A percentile compares a stretch with the other conserved stretches of the same genome.
phyloP scores from a whole-genome alignment of 768 basidiomycete species.

The Leucocoprinus leucothites region DNA sequence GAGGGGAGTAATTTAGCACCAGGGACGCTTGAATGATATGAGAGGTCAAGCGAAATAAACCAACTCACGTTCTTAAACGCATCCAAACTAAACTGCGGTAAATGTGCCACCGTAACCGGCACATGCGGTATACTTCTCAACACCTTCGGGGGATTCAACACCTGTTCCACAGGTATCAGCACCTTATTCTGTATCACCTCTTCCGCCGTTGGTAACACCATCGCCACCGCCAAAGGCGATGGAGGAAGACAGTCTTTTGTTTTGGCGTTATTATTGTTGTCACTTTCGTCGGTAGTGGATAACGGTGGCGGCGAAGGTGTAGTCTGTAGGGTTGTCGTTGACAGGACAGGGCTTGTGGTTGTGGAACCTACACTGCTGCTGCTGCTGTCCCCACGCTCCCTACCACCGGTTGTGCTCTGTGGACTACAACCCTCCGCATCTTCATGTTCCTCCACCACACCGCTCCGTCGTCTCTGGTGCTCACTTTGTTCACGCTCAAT shows the following conservation, averaged over 20 bases:
- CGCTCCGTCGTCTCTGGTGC: conserved; percentile 29
- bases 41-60: not conserved
- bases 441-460: conserved; percentile 2
- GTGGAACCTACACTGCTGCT: conserved; percentile 44
- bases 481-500: conserved; percentile 31
- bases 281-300: conserved; percentile 25
- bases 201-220: not conserved
- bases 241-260: not conserved
- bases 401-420: conserved; percentile 9
- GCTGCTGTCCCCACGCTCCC: conserved; percentile 16
- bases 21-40: conserved; percentile 6
- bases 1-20: too few species aligned
- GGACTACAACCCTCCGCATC: conserved; percentile 11
- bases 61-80: conserved; percentile 49
- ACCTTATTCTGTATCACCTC: conserved; percentile 10
- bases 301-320: conserved; percentile 71
- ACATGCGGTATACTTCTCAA: conserved; percentile 69
- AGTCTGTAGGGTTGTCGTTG: conserved; percentile 73
- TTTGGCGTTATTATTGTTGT: conserved; percentile 27
- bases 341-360: conserved; percentile 68
- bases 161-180: conserved; percentile 46
- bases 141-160: conserved; percentile 57
- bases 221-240: too few species aligned
- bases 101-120: conserved; percentile 50
- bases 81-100: conserved; percentile 58